Conservation (phyloP, 2,329 filamentous ascomycete genomes). For the Biscogniauxia mediterranea region DNA sequence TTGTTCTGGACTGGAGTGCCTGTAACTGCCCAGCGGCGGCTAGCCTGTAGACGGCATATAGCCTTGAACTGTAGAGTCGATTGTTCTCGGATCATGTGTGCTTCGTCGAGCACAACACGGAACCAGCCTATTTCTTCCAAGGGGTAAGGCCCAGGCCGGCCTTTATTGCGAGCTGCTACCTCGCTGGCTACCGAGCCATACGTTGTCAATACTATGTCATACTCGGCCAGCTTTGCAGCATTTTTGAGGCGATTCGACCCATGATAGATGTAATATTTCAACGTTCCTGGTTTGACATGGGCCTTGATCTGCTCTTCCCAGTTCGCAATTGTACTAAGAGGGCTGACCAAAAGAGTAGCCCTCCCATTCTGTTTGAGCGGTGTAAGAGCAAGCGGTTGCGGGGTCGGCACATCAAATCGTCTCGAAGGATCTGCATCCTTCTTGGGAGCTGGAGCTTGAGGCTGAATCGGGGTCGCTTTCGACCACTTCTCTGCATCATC, state of each 20-base stretch:
- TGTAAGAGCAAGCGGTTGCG: conserved; percentile 47
- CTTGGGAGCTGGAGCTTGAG: conserved; percentile 37
- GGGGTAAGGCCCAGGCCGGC: conserved; percentile 60
- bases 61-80: conserved; percentile 80
- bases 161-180: conserved; percentile 60
- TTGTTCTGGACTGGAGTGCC: conserved; percentile 95
- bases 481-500: conserved; percentile 64
- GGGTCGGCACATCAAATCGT: conserved; percentile 40
- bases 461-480: conserved; percentile 49
- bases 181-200: conserved; percentile 88
- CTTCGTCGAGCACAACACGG: conserved; percentile 89
- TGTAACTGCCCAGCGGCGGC: conserved; percentile 93
- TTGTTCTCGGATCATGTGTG: conserved; percentile 89
- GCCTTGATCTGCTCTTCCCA: conserved; percentile 91
- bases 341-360: conserved; percentile 83
- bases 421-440: conserved; percentile 36
- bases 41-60: conserved; percentile 74
- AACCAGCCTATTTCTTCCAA: conserved; percentile 86
- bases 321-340: conserved; percentile 86
- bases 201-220: conserved; percentile 87
- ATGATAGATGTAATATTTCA: conserved; percentile 84
- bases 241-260: conserved; percentile 73
- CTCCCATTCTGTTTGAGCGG: conserved; percentile 65
- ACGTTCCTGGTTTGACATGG: conserved; percentile 63
- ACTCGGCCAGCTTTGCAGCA: conserved; percentile 63